phyloP scores from a whole-genome alignment of 208 protist genomes.

The Novymonas esmeraldas region DNA sequence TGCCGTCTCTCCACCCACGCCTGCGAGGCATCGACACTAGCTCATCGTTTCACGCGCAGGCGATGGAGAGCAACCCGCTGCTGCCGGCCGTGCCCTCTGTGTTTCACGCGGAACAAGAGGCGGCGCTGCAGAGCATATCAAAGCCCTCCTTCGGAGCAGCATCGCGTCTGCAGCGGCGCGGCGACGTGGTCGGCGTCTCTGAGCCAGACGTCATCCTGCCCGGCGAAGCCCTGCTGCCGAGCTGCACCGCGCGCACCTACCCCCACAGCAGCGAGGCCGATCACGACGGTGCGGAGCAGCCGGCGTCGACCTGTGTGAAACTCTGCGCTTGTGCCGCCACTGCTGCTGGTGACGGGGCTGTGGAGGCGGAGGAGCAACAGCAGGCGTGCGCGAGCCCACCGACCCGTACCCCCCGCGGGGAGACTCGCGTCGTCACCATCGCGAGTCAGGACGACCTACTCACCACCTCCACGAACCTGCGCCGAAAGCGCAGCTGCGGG shows the following conservation, averaged over 20 bases:
- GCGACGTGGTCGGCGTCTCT: background rate
- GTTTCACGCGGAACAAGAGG: background rate
- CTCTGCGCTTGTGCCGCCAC: too few relatives aligned
- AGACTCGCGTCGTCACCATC: background rate
- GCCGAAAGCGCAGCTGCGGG: background rate
- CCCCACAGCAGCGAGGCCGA: too few relatives aligned
- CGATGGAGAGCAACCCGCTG: background rate
- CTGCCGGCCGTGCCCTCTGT: too few relatives aligned
- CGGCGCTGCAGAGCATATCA: background rate
- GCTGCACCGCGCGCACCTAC: too few relatives aligned
- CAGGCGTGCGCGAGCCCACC: background rate
- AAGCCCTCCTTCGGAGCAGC: background rate
- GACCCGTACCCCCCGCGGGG: background rate
- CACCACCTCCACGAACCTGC: constrained; percentile 2
- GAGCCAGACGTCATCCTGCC: too few relatives aligned
- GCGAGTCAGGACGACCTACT: background rate
- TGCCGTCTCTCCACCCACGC: too few relatives aligned
- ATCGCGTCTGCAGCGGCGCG: background rate
- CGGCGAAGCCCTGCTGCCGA: too few relatives aligned
- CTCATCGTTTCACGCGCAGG: too few relatives aligned
- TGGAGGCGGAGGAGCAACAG: too few relatives aligned
- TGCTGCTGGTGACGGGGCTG: too few relatives aligned
- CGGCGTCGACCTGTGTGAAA: too few relatives aligned
- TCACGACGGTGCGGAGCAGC: too few relatives aligned
- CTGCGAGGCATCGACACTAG: background rate